A percentile compares a stretch with the other conserved stretches of the same genome.
phyloP scores from a whole-genome alignment of 306 rosid genomes.

The Rosa persica region DNA sequence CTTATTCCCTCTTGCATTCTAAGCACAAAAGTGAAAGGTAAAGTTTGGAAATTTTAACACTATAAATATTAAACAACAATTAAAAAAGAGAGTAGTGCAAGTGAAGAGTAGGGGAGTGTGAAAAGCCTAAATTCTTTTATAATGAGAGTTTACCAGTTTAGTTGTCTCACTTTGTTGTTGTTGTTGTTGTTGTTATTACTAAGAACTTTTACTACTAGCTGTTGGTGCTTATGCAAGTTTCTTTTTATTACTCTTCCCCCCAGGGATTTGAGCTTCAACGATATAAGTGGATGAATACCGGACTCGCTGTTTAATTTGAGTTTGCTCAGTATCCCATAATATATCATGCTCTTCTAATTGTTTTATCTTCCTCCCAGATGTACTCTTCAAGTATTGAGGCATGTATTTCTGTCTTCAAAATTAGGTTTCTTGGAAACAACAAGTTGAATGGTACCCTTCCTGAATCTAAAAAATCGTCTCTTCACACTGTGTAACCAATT shows the following conservation, averaged over 20 bases:
- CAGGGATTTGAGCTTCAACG: constrained; percentile 94
- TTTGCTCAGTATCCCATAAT: constrained; percentile 55
- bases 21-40: too few species aligned
- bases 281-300: constrained; percentile 54
- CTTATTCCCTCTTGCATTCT: too few species aligned
- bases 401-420: background rate
- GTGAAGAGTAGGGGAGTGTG: too few species aligned
- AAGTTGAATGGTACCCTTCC: constrained; percentile 47
- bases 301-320: constrained; percentile 64
- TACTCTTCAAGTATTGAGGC: constrained; percentile 18
- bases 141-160: too few species aligned
- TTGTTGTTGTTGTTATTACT: too few species aligned
- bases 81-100: too few species aligned
- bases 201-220: background rate
- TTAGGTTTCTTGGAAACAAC: constrained; percentile 54
- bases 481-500: too few species aligned
- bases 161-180: too few species aligned
- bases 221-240: background rate
- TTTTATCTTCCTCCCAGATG: constrained; percentile 5
- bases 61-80: too few species aligned
- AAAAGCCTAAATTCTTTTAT: too few species aligned
- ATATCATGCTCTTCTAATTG: constrained; percentile 11
- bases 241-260: background rate
- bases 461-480: too few species aligned
- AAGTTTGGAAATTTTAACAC: too few species aligned